These are phyloP conservation scores for Trichoderma aggressivum DNA, from an alignment of 2,329 filamentous ascomycete genomes.

Conservation along the genomic window DNA sequence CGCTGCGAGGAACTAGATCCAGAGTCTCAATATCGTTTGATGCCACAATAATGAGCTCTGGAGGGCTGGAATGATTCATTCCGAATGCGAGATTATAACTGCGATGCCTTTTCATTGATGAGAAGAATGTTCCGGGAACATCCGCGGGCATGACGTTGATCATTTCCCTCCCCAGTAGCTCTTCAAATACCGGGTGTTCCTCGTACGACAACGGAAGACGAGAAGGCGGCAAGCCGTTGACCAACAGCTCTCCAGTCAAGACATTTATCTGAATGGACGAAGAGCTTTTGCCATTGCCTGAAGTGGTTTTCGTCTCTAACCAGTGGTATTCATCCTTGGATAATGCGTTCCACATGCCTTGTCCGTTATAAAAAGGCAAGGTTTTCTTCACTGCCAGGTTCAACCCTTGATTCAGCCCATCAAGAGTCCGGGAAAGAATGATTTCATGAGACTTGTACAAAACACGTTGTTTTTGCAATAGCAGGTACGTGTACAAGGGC, in stretches of 20 bases:
- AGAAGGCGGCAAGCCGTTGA: neutral
- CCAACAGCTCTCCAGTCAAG: neutral
- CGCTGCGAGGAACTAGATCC: constrained; percentile 27
- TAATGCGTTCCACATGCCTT: neutral
- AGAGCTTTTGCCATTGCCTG: neutral
- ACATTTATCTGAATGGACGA: neutral
- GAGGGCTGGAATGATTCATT: neutral
- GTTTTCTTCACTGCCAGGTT: neutral
- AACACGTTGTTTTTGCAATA: neutral
- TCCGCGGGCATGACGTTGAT: neutral
- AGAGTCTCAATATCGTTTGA: neutral
- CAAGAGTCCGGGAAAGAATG: neutral
- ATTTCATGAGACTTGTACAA: neutral
- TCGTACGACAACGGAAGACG: neutral
- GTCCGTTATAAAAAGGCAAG: neutral
- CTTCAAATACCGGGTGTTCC: neutral
- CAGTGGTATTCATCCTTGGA: neutral
- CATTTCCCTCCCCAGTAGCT: neutral
- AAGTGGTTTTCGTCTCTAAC: neutral
- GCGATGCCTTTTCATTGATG: neutral
- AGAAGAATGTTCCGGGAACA: neutral
- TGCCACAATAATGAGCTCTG: neutral
- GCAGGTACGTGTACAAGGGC: neutral
- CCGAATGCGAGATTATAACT: neutral
- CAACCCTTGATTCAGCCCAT: neutral